Evolutionary conservation across 768 basidiomycete species (phyloP).

Genomic region (Agaricus blazei): DNA sequence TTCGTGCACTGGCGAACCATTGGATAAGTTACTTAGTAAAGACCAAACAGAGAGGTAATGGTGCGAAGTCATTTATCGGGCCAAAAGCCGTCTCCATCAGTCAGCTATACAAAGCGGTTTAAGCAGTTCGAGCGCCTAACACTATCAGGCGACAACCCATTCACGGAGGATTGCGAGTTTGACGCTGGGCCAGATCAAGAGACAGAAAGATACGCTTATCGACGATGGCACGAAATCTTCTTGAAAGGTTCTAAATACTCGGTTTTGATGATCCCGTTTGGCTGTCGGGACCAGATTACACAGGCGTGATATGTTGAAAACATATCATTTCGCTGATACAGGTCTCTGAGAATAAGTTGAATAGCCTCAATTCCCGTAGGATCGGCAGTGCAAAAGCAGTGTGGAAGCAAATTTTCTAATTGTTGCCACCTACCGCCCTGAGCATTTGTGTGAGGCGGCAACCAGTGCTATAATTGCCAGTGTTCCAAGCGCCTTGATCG

Average conservation of each 20-base stretch:
- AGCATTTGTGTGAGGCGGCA: constrained; percentile 80
- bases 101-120: no score
- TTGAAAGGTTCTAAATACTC: constrained; percentile 69
- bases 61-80: no score
- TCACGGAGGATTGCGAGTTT: no score
- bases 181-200: no score
- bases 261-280: constrained; percentile 76
- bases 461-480: constrained; percentile 44
- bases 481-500: constrained; percentile 76
- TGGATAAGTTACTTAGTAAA: constrained; percentile 50
- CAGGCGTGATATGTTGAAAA: not conserved
- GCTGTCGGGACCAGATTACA: no score
- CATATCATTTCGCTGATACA: constrained; percentile 79
- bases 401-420: constrained; percentile 96
- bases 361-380: constrained; percentile 85
- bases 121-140: no score
- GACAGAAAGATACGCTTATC: no score
- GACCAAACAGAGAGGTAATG: constrained; percentile 52
- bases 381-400: constrained; percentile 88
- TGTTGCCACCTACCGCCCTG: constrained; percentile 84
- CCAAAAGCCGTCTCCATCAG: no score
- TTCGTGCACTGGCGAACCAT: constrained; percentile 50
- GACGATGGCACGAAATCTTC: constrained; percentile 50
- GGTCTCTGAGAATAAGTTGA: constrained; percentile 77
- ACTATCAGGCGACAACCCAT: no score